phyloP scores from a whole-genome alignment of 2,329 filamentous ascomycete genomes.

The Fusarium decemcellulare region DNA sequence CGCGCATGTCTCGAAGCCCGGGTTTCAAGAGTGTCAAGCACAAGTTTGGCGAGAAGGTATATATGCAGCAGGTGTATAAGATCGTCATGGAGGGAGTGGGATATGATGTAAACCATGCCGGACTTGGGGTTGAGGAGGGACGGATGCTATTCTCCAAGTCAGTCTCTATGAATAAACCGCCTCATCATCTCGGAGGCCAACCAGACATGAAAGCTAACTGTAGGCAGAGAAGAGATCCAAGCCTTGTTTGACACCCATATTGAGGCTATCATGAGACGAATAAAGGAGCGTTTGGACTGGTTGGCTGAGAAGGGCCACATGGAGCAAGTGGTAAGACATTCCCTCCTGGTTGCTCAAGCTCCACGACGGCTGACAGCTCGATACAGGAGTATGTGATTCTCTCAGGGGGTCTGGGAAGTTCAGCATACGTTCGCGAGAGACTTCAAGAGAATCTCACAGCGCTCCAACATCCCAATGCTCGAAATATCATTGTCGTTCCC shows the following conservation, averaged over 20 bases:
- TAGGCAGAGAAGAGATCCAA: constrained; percentile 57
- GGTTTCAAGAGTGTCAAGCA: constrained; percentile 56
- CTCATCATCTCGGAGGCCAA: not conserved
- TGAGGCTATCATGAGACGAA: constrained; percentile 53
- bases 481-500: constrained; percentile 26
- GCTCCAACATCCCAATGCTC: constrained; percentile 50
- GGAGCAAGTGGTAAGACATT: constrained; percentile 53
- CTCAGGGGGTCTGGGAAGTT: constrained; percentile 62
- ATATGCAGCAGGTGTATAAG: constrained; percentile 57
- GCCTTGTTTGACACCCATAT: constrained; percentile 56
- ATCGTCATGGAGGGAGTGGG: constrained; percentile 60
- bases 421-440: constrained; percentile 60
- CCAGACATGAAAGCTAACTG: not conserved
- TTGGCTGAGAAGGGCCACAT: constrained; percentile 48
- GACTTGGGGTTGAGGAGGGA: constrained; percentile 56
- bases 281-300: constrained; percentile 58
- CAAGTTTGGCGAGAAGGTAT: constrained; percentile 61
- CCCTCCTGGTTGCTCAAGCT: not conserved
- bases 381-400: constrained; percentile 58
- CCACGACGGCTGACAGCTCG: not conserved
- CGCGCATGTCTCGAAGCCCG: constrained; percentile 55
- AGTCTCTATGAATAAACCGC: constrained; percentile 25
- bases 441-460: constrained; percentile 55
- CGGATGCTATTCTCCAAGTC: constrained; percentile 58
- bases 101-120: constrained; percentile 55